Base-by-base conservation (phyloP, 1,284 basidiomycete species). In the Fistulina hepatica region DNA sequence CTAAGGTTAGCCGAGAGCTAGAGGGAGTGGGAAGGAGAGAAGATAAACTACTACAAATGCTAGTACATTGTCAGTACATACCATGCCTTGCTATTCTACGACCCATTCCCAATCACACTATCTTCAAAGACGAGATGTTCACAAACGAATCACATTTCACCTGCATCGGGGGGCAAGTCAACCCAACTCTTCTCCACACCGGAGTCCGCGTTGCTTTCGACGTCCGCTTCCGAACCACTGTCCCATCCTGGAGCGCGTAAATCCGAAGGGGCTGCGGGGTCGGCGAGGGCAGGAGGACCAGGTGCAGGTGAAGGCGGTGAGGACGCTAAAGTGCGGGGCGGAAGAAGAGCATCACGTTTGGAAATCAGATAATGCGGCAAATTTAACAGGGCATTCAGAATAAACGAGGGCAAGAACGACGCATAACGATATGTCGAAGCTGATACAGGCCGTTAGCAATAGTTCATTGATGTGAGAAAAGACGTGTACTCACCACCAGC, bases 371-470 rank as follows among this genome's bases (percentile, higher is more conserved):
- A 50, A 44, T 79, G 69, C 3, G 83, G 83, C 25, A 86, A 59
- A 49, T 63, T 73, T 35, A 86, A 57, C 25, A 86, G 58, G 8
- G 58, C 49, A 47, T 86, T 80, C 26, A 85, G 63, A 30, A 84
- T 36, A n/a, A 67, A 48, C 7, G 70, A 57, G n/a, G 82, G 82
- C 31, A 86, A 68, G 44, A 70, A 63, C 0, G 82, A 81, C 2
- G 81, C 81, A 21, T 75, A 34, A 36, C 64, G 63, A 45, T 84
- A 84, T 6, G 80, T 81, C 28, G 63, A 58, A 7, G 80, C 81
- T 82, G 43, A 13, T n/a, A 30, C 16, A 49, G 33, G 7, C 17
- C 36, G 40, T 42, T 31, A 31, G 44, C 27, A n/a, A n/a, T 37
- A 25, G 33, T 23, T 16, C 15, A 27, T 5, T 33, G 34, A 39